Evolutionary conservation across 306 rosid species (phyloP).

Genomic region (Sicyos baderoa): DNA sequence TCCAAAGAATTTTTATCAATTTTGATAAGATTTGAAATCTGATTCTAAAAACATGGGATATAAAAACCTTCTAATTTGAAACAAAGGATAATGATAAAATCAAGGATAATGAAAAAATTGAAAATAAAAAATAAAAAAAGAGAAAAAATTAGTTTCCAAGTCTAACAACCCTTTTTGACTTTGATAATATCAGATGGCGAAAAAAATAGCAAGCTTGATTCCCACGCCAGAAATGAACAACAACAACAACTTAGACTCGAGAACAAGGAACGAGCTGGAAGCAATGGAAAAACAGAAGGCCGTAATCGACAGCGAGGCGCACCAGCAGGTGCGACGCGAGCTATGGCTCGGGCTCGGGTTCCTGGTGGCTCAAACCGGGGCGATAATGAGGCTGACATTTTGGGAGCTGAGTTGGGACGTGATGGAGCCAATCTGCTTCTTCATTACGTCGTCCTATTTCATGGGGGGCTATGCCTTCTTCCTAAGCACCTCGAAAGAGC

Average conservation of each 20-base stretch:
- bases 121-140: too few species aligned
- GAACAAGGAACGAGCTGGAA: constrained; percentile 33
- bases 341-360: constrained; percentile 46
- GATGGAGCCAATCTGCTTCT: constrained; percentile 68
- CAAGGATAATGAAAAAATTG: too few species aligned
- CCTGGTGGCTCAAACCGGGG: constrained; percentile 39
- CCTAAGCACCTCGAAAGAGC: constrained; percentile 47
- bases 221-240: constrained; percentile 22
- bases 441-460: constrained; percentile 43
- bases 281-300: constrained; percentile 43
- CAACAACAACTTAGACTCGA: constrained; percentile 1
- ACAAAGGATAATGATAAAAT: too few species aligned
- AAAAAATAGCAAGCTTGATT: constrained; percentile 30
- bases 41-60: too few species aligned
- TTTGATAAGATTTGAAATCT: too few species aligned
- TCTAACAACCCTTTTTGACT: neutral
- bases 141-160: too few species aligned
- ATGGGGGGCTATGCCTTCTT: constrained; percentile 47
- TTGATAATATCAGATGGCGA: constrained; percentile 36
- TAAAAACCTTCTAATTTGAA: too few species aligned
- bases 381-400: constrained; percentile 57
- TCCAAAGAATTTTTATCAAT: too few species aligned
- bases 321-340: constrained; percentile 36
- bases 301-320: constrained; percentile 31
- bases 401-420: constrained; percentile 70